A percentile compares a stretch with the other conserved stretches of the same genome.
Evolutionary conservation across 140 eudicot species (phyloP).

Genomic region (Flaveria floridana): DNA sequence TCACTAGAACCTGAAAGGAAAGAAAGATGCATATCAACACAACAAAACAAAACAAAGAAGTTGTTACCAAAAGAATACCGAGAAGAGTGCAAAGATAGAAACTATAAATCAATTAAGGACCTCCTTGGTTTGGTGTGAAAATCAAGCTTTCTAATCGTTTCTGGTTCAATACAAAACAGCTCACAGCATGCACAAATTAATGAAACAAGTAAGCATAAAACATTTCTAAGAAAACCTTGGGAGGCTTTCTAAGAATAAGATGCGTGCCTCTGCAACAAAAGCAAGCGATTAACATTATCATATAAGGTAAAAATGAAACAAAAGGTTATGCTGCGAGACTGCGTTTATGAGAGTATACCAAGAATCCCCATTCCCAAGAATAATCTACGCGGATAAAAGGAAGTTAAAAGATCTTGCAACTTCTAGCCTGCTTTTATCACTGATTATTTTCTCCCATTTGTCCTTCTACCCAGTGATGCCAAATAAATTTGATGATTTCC

Average conservation of each 20-base stretch:
- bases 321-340: neutral
- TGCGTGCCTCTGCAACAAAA: slow-evolving; percentile 27
- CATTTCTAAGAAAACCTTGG: slow-evolving; percentile 21
- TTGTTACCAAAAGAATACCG: neutral
- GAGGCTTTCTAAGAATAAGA: slow-evolving; percentile 1
- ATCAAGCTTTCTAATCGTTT: slow-evolving; percentile 23
- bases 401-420: neutral
- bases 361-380: neutral
- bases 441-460: neutral
- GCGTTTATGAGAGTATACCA: neutral
- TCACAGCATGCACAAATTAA: slow-evolving; percentile 3
- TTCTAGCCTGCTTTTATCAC: neutral
- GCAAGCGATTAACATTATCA: slow-evolving; percentile 21
- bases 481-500: neutral
- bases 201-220: slow-evolving; percentile 20
- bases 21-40: slow-evolving; percentile 16
- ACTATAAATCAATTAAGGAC: slow-evolving; percentile 11
- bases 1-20: slow-evolving; percentile 23
- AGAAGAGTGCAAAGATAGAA: slow-evolving; percentile 4
- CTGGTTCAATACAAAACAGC: slow-evolving; percentile 8
- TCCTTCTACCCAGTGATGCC: neutral
- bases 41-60: slow-evolving; percentile 8
- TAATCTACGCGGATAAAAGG: neutral
- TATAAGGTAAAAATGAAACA: neutral
- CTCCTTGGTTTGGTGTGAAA: slow-evolving; percentile 10